Conservation (phyloP, 1,284 basidiomycete species). For the Ceratobasidium sp. region DNA sequence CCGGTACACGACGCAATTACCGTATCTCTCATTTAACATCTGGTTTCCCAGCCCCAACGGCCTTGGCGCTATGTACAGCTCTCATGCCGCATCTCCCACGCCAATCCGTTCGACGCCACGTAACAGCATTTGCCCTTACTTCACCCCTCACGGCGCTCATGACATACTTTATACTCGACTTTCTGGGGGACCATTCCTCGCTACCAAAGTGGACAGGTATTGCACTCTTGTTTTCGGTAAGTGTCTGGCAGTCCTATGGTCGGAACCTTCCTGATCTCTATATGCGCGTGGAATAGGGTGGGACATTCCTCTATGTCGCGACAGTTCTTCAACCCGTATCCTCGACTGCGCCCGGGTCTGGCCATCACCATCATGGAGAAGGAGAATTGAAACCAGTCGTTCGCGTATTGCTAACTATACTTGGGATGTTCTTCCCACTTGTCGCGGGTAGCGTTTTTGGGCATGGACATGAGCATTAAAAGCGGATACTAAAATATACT, state of each 20-base stretch:
- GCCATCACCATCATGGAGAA: slow-evolving; percentile 60
- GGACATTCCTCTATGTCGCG: slow-evolving; percentile 94
- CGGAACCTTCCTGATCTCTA: neutral
- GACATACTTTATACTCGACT: slow-evolving; percentile 73
- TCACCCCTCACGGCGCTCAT: slow-evolving; percentile 82
- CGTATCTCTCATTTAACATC: neutral
- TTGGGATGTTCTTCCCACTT: slow-evolving; percentile 80
- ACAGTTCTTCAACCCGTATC: slow-evolving; percentile 84
- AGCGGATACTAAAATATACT: neutral
- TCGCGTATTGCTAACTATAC: slow-evolving; percentile 68
- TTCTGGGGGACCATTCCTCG: slow-evolving; percentile 63
- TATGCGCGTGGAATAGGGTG: slow-evolving; percentile 69
- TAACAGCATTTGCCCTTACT: slow-evolving; percentile 82
- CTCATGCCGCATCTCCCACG: slow-evolving; percentile 79
- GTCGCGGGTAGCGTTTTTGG: slow-evolving; percentile 64
- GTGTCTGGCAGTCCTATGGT: slow-evolving; percentile 51
- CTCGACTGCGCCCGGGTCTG: slow-evolving; percentile 17
- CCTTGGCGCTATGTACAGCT: slow-evolving; percentile 84
- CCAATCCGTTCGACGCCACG: slow-evolving; percentile 75
- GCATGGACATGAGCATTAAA: slow-evolving; percentile 56
- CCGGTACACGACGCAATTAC: neutral
- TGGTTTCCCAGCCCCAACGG: slow-evolving; percentile 78
- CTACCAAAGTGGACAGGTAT: slow-evolving; percentile 74
- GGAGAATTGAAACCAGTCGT: slow-evolving; percentile 60
- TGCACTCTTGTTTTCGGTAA: slow-evolving; percentile 82